These are phyloP conservation scores for Allium cepa DNA, from an alignment of 106 monocot genomes.

Conservation along the genomic window DNA sequence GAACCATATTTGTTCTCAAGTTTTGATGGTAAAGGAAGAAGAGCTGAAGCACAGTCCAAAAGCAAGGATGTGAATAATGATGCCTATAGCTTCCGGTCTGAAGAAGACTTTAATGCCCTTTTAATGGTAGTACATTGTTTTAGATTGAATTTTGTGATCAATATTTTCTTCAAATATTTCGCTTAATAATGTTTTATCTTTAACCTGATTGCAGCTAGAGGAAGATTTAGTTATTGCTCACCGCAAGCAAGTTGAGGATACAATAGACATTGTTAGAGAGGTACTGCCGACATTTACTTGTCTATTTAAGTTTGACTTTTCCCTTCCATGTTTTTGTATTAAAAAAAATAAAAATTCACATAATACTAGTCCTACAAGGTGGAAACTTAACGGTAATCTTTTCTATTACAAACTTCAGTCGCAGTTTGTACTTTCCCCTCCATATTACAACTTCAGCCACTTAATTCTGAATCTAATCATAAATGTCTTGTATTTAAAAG, in stretches of 20 bases:
- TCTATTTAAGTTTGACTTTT: too few relatives aligned
- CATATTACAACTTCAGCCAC: too few relatives aligned
- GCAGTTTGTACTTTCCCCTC: too few relatives aligned
- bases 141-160: background rate
- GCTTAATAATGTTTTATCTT: background rate
- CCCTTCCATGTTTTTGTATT: too few relatives aligned
- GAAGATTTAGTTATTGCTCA: conserved; percentile 91
- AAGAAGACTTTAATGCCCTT: conserved; percentile 69
- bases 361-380: too few relatives aligned
- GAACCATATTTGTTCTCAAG: conserved; percentile 17
- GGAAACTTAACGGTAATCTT: too few relatives aligned
- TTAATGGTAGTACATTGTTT: conserved; percentile 41
- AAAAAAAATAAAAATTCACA: too few relatives aligned
- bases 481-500: too few relatives aligned
- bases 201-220: conserved; percentile 58
- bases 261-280: conserved; percentile 76
- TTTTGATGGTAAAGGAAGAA: conserved; percentile 26
- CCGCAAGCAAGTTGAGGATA: conserved; percentile 77
- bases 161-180: background rate
- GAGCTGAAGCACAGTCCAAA: conserved; percentile 17
- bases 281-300: conserved; percentile 3
- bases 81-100: conserved; percentile 18
- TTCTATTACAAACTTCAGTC: too few relatives aligned
- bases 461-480: too few relatives aligned
- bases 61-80: conserved; percentile 38